These are phyloP conservation scores for Trichoderma aggressivum DNA, from an alignment of 2,329 filamentous ascomycete species.

Conservation along the genomic window DNA sequence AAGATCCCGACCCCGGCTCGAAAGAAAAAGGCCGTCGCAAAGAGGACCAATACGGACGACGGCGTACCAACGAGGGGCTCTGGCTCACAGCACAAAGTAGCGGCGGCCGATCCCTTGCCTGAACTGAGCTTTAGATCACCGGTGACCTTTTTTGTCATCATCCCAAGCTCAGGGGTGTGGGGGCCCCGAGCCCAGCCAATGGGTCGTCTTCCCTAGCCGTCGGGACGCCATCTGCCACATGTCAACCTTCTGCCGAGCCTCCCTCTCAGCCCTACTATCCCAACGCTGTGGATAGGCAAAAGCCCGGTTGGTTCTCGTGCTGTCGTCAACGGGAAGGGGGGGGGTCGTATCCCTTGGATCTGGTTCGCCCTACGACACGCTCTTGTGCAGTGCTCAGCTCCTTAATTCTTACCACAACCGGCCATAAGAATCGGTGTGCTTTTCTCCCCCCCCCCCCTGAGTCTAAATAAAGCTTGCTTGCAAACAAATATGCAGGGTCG, in stretches of 20 bases:
- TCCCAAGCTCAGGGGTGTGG: background rate
- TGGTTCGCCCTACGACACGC: conserved; percentile 8
- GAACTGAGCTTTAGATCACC: conserved; percentile 6
- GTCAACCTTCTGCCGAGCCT: conserved; percentile 18
- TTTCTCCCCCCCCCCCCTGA: background rate
- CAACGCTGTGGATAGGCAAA: conserved; percentile 13
- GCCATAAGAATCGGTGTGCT: background rate
- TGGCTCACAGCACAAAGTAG: background rate
- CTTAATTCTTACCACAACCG: background rate
- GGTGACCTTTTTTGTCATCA: conserved; percentile 15
- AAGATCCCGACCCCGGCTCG: conserved; percentile 8
- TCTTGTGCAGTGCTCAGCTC: background rate
- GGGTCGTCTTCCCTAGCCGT: conserved; percentile 13
- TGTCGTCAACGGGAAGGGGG: background rate
- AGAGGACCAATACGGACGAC: background rate
- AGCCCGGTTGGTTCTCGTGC: conserved; percentile 2
- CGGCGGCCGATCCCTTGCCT: conserved; percentile 13
- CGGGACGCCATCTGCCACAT: conserved; percentile 19
- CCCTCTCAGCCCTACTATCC: conserved; percentile 19
- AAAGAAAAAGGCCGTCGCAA: conserved; percentile 1
- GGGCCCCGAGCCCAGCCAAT: conserved; percentile 12
- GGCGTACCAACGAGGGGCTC: background rate
- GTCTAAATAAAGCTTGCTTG: background rate
- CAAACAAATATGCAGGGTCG: background rate
- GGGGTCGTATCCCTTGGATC: conserved; percentile 10